phyloP scores from a whole-genome alignment of 805 yeast genomes.

The Candida dajiaensis region DNA sequence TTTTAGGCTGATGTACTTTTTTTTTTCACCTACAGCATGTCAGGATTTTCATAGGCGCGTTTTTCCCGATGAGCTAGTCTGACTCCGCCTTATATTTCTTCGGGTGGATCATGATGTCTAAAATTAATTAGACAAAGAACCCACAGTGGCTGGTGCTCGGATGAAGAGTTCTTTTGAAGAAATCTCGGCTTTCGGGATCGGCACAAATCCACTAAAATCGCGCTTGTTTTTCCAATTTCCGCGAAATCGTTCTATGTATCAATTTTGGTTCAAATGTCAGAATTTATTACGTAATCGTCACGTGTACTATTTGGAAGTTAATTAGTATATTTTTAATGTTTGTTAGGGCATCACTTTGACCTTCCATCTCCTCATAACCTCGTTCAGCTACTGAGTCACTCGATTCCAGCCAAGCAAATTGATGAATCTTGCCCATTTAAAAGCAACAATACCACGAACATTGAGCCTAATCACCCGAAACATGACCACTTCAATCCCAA shows the following conservation, averaged over 20 bases:
- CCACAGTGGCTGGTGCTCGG: background rate
- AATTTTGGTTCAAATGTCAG: no score
- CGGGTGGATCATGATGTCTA: background rate
- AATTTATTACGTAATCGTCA: background rate
- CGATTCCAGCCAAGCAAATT: background rate
- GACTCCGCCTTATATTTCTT: background rate
- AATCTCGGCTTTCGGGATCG: background rate
- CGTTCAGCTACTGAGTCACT: no score
- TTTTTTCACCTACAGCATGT: background rate
- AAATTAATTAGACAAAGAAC: background rate
- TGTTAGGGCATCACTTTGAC: no score
- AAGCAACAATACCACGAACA: background rate
- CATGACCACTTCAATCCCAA: slow-evolving; percentile 6
- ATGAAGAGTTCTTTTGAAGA: no score
- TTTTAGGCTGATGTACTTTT: background rate
- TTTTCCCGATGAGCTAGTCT: background rate
- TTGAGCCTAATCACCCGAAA: background rate
- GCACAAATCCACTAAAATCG: background rate
- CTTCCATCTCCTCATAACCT: background rate
- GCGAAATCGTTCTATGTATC: background rate
- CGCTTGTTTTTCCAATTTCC: background rate
- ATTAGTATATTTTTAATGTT: no score
- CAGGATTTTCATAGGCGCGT: background rate
- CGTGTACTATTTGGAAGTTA: background rate
- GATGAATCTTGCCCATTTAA: background rate